A percentile compares a stretch with the other conserved stretches of the same genome.
phyloP scores from a whole-genome alignment of 108 stramenopile genomes.

The Cyclostephanos invisitatus region DNA sequence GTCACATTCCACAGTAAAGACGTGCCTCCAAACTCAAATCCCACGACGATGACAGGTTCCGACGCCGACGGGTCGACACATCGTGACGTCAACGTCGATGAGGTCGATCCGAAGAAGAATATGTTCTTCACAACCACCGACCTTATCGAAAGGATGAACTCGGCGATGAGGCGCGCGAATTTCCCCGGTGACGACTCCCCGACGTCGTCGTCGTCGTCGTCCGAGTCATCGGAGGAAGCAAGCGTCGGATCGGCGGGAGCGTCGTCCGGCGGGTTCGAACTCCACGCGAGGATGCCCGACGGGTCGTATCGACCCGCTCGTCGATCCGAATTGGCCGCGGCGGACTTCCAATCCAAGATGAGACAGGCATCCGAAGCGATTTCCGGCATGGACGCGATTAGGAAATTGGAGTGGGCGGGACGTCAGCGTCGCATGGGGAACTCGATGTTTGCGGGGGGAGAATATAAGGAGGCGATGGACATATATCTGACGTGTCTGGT shows the following conservation, averaged over 20 bases:
- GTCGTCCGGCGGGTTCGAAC: constrained; percentile 55
- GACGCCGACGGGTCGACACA: too few species aligned
- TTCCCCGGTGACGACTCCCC: constrained; percentile 1
- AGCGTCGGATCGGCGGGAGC: not conserved
- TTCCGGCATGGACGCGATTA: constrained; percentile 22
- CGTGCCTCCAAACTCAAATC: too few species aligned
- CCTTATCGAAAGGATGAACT: constrained; percentile 49
- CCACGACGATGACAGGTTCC: too few species aligned
- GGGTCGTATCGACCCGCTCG: constrained; percentile 71
- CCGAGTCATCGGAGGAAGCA: not conserved
- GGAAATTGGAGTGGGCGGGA: constrained; percentile 70
- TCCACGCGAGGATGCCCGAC: constrained; percentile 75
- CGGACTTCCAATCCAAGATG: constrained; percentile 74
- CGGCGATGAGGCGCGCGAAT: constrained; percentile 28
- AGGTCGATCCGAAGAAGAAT: constrained; percentile 13
- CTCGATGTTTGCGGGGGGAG: constrained; percentile 52
- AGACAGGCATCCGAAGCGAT: constrained; percentile 59
- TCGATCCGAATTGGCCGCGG: constrained; percentile 57
- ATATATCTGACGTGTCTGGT: constrained; percentile 87
- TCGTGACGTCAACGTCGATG: too few species aligned
- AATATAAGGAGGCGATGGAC: constrained; percentile 82
- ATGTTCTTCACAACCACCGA: constrained; percentile 58
- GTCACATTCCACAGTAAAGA: too few species aligned
- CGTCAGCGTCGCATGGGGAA: constrained; percentile 69
- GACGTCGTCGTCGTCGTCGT: constrained; percentile 1